Evolutionary conservation across 2,329 filamentous ascomycete genomes (phyloP), one percentile per base, ranked within the genome.

Genomic region (Phoma sp.): DNA sequence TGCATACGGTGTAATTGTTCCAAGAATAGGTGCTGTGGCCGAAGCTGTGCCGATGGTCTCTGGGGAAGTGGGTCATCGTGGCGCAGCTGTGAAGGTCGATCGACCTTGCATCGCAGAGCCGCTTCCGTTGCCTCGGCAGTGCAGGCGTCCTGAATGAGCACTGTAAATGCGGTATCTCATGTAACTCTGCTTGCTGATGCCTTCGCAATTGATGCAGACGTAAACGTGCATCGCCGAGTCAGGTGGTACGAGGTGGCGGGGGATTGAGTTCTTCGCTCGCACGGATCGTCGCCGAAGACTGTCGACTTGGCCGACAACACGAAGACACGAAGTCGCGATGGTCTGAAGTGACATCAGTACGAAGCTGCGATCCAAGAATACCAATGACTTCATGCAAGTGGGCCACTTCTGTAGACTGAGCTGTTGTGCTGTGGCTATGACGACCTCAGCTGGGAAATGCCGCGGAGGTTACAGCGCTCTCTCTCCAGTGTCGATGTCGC

Each of bases 51-150:
- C 35, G 47, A 39, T 32, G 33, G 9, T 51, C 32, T 33, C 13
- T 43, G 47, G 40, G 40, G 36, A 51, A 51, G 18, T 38, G 40
- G 40, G 35, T 37, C 33, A 22, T 27, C 1, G 47, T 39, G 40
- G 35, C 40, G 47, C 39, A 49, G 47, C 7, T n/a, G n/a, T 30
- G 29, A 33, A 13, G 37, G 39, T 5, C 10, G 45, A 42, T 42
- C 38, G 10, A 23, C n/a, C 10, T 7, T 49, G 39, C 30, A 9
- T 18, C 24, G 11, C 30, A 41, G 23, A 8, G 24, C 27, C 37
- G 14, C 10, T 24, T 35, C 18, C 9, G 13, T 33, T 33, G 13
- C 7, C 10, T 8, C 9, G 32, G 10, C 7, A 1, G 27, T 29
- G 27, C 10, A 3, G 10, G 5, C 10, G 13, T 33, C 32, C 32